Conservation (phyloP, 2,329 filamentous ascomycete genomes). For the Fusarium nygamai region DNA sequence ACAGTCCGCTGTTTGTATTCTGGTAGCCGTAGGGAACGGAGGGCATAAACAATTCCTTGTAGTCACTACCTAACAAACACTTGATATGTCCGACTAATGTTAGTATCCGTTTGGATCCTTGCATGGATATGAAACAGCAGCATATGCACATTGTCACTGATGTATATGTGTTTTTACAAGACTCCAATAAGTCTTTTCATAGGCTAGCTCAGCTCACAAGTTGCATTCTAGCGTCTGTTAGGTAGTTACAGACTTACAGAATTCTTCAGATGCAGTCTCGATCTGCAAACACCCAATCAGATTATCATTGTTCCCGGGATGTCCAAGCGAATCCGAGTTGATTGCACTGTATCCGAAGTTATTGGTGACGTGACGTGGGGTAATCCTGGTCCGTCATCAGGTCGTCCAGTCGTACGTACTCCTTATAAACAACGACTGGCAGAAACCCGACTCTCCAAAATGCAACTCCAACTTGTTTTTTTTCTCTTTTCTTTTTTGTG, state of each 20-base stretch:
- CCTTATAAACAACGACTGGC: not conserved
- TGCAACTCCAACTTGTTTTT: not conserved
- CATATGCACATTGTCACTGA: not conserved
- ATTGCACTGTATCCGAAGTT: not conserved
- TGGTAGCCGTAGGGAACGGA: not conserved
- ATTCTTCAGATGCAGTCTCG: not conserved
- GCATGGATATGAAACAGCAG: not conserved
- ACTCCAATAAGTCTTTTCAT: not conserved
- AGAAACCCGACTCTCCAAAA: not conserved
- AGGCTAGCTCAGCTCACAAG: not conserved
- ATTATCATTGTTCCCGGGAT: not conserved
- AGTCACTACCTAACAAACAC: not conserved
- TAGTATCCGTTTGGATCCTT: not conserved
- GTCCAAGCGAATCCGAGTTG: constrained; percentile 18
- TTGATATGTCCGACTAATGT: not conserved
- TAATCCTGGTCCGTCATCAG: constrained; percentile 21
- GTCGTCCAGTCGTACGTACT: constrained; percentile 12
- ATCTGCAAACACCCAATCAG: not conserved
- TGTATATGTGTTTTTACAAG: not conserved
- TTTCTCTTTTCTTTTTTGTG: not conserved
- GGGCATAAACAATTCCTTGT: not conserved
- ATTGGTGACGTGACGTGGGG: constrained; percentile 24
- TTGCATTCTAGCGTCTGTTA: too few species aligned
- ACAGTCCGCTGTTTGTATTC: not conserved
- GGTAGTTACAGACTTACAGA: not conserved